Conservation (phyloP, 176 grass and related monocot species). For the Oryza officinalis region DNA sequence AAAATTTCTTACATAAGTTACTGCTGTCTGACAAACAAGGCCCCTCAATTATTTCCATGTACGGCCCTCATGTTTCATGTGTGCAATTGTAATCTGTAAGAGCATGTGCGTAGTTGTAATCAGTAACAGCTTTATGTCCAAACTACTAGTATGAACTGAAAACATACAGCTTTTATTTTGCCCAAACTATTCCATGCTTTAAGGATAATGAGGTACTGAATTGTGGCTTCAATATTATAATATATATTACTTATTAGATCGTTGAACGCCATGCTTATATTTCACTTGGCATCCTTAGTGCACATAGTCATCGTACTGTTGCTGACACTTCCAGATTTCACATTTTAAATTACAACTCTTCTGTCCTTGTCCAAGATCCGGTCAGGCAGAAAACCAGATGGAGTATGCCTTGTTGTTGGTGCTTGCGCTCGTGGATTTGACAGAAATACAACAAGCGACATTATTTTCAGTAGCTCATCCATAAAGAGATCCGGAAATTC, state of each 20-base stretch:
- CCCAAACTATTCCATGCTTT: neutral
- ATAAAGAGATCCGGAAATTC: slow-evolving; percentile 58
- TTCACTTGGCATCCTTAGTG: neutral
- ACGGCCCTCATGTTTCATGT: neutral
- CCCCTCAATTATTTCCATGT: neutral
- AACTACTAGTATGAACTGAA: neutral
- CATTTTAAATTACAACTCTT: slow-evolving; percentile 37
- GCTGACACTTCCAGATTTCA: neutral
- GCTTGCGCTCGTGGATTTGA: slow-evolving; percentile 80
- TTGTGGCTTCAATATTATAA: slow-evolving; percentile 2
- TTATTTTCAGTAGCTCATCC: slow-evolving; percentile 88
- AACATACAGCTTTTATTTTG: neutral
- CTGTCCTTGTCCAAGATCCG: slow-evolving; percentile 60
- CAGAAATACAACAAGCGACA: slow-evolving; percentile 71
- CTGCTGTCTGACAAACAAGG: neutral
- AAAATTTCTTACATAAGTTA: neutral
- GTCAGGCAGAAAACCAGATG: slow-evolving; percentile 82
- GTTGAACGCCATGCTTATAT: slow-evolving; percentile 8
- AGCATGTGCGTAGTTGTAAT: neutral
- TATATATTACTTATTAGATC: neutral
- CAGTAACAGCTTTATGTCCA: neutral
- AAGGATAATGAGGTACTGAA: neutral
- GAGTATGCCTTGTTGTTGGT: slow-evolving; percentile 93
- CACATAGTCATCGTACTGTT: neutral
- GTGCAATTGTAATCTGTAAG: neutral